Conservation (phyloP, 176 grass and related monocot genomes). For the bread wheat (Triticum aestivum) region IWGSC_CS_RefSeq_v2.1 NC_057803.1:726298270-726298769, state of each 20-base stretch:
- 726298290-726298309: too few species aligned
- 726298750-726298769: too few species aligned
- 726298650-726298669: too few species aligned
- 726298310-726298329: too few species aligned
- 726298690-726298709: too few species aligned
- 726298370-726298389: not conserved
- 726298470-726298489: not conserved
- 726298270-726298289: not conserved
- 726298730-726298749: too few species aligned
- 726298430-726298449: not conserved
- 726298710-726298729: too few species aligned
- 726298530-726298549: constrained; percentile 31
- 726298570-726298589: not conserved
- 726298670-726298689: too few species aligned
- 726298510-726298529: not conserved
- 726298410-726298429: not conserved
- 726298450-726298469: not conserved
- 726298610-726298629: not conserved
- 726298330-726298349: too few species aligned
- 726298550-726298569: constrained; percentile 19
- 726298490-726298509: constrained; percentile 16
- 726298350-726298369: too few species aligned
- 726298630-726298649: too few species aligned
- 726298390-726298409: constrained; percentile 1
- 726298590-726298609: too few species aligned